Evolutionary conservation across 805 yeast species (phyloP).

Genomic region (Cyberlindnera galapagoensis): DNA sequence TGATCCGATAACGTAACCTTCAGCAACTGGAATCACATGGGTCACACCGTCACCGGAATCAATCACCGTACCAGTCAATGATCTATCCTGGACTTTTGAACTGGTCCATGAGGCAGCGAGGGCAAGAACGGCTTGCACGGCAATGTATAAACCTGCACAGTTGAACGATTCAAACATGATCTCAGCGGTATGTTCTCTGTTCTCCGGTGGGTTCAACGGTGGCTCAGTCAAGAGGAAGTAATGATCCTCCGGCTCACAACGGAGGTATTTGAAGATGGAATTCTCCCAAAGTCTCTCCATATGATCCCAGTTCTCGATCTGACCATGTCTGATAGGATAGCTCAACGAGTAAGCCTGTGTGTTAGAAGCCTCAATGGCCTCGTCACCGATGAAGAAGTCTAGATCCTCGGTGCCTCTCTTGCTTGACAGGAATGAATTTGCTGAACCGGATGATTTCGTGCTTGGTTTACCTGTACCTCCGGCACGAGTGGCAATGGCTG

Average conservation of each 20-base stretch:
- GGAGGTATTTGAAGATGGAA: constrained; percentile 89
- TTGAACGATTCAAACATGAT: constrained; percentile 98
- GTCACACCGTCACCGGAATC: constrained; percentile 99
- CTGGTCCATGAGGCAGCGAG: constrained; percentile 99
- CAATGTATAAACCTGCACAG: constrained; percentile 97
- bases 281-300: constrained; percentile 99
- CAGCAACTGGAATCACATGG: constrained; percentile 98
- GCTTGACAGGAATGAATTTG: constrained; percentile 20
- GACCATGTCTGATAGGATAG: constrained; percentile 96
- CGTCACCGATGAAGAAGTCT: constrained; percentile 94
- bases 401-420: constrained; percentile 91
- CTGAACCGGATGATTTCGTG: constrained; percentile 29
- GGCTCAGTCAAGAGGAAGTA: constrained; percentile 95
- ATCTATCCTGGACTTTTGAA: constrained; percentile 88
- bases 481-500: constrained; percentile 78
- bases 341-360: constrained; percentile 83
- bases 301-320: constrained; percentile 98
- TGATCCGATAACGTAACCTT: constrained; percentile 96
- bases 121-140: constrained; percentile 98
- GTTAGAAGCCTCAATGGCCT: constrained; percentile 85
- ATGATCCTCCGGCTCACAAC: constrained; percentile 99
- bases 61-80: constrained; percentile 96
- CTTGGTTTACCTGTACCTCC: constrained; percentile 37
- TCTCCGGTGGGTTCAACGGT: constrained; percentile 98
- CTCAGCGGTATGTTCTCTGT: constrained; percentile 97